Base-by-base conservation (phyloP, 257 asterid genomes). In the Striga asiatica region DNA sequence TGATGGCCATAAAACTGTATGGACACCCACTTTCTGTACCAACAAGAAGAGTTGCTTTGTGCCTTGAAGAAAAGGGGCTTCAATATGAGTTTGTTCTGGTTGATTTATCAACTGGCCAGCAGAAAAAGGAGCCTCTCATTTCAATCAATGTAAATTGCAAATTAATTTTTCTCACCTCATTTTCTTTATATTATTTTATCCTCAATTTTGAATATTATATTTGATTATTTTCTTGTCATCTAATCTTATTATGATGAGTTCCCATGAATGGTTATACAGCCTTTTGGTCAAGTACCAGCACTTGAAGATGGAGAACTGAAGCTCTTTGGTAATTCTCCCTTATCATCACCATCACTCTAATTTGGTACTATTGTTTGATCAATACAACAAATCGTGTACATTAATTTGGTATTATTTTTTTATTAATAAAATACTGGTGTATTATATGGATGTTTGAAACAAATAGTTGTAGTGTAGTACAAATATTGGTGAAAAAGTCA, bases 291-390 rank as follows among this genome's bases (percentile, higher is more conserved):
- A 50, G 56, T 66, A 6, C 71, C 71, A n/a, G 65, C 35, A n/a
- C 19, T 65, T 17, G 61, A 58, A 50, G 71, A 66, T 51, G 66
- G 66, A 39, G 66, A 66, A 35, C 31, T 66, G 65, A 66, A 31
- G 29, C 61, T 66, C 16, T 66, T 66, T 10, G 65, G 71, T 65
- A n/a, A n/a, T n/a, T n/a, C n/a, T n/a, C n/a, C n/a, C n/a, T n/a
- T n/a, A n/a, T n/a, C n/a, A n/a, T n/a, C n/a, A n/a, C n/a, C n/a
- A n/a, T n/a, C n/a, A n/a, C n/a, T n/a, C n/a, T n/a, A n/a, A n/a
- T n/a, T n/a, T n/a, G n/a, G n/a, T n/a, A n/a, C n/a, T n/a, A n/a
- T n/a, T n/a, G n/a, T n/a, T n/a, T n/a, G n/a, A n/a, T n/a, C n/a
- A n/a, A n/a, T n/a, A n/a, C n/a, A n/a, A n/a, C n/a, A n/a, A n/a